Percentiles rank a stretch among this genome's conserved stretches.
These are phyloP conservation scores for Sporisorium reilianum DNA, from an alignment of 1,284 basidiomycete species.

Conservation along the genomic window DNA sequence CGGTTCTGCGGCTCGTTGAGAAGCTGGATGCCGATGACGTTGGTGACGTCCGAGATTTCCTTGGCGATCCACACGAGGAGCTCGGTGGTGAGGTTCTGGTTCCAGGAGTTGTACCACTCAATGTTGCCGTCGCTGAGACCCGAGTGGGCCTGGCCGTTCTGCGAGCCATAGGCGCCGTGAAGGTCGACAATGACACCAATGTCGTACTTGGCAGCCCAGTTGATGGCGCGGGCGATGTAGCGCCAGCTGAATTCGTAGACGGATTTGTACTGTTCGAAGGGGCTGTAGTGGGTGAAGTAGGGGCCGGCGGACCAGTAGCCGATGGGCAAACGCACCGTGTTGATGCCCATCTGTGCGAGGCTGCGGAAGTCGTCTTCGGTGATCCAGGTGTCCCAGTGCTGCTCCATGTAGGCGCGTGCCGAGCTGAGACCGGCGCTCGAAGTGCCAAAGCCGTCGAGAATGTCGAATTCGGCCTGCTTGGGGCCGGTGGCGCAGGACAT, in stretches of 20 bases:
- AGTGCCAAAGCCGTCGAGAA: slow-evolving; percentile 73
- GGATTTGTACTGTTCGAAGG: slow-evolving; percentile 74
- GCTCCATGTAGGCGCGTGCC: slow-evolving; percentile 75
- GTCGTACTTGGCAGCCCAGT: slow-evolving; percentile 76
- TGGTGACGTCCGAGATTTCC: slow-evolving; percentile 76
- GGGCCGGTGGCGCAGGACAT: slow-evolving; percentile 76
- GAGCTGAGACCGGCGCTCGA: slow-evolving; percentile 71
- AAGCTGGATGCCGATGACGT: slow-evolving; percentile 80
- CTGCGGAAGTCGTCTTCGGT: slow-evolving; percentile 72
- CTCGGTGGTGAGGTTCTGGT: slow-evolving; percentile 76
- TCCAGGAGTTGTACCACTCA: slow-evolving; percentile 72
- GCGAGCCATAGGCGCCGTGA: slow-evolving; percentile 80
- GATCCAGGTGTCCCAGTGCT: slow-evolving; percentile 84
- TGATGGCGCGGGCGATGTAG: slow-evolving; percentile 75
- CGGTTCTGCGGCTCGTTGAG: slow-evolving; percentile 77
- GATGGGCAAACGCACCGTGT: slow-evolving; percentile 69
- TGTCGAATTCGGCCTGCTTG: slow-evolving; percentile 72
- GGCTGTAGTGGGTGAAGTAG: slow-evolving; percentile 72
- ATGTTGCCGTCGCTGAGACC: slow-evolving; percentile 78
- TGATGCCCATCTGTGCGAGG: slow-evolving; percentile 66
- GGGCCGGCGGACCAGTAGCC: slow-evolving; percentile 70
- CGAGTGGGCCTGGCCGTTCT: slow-evolving; percentile 77
- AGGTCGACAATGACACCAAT: slow-evolving; percentile 82
- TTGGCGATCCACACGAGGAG: slow-evolving; percentile 75
- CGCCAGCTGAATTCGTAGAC: slow-evolving; percentile 78